Percentiles rank a stretch among this genome's conserved stretches.
Evolutionary conservation across 108 stramenopile genomes (phyloP).

Genomic region (Poteriospumella lacustris): DNA sequence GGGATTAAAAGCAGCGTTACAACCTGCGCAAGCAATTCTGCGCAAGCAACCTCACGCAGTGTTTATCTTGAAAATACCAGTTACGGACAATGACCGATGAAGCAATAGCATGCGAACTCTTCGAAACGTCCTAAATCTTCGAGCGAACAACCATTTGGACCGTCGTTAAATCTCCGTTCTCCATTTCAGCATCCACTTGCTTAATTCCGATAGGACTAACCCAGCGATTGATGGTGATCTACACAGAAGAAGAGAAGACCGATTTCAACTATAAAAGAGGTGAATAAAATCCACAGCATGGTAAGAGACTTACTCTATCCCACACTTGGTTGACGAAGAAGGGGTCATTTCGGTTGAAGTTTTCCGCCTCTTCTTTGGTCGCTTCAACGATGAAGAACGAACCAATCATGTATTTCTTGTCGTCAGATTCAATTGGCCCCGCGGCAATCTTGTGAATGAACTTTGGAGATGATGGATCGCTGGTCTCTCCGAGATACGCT

Average conservation of each 20-base stretch:
- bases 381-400: conserved; percentile 36
- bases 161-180: background rate
- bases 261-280: background rate
- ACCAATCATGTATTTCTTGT: conserved; percentile 41
- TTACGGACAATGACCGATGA: no score
- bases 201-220: conserved; percentile 17
- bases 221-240: background rate
- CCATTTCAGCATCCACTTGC: background rate
- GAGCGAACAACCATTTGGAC: background rate
- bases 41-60: no score
- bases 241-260: background rate
- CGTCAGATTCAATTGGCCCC: conserved; percentile 35
- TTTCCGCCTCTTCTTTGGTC: conserved; percentile 36
- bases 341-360: conserved; percentile 38
- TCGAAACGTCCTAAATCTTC: no score
- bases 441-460: conserved; percentile 43
- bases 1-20: no score
- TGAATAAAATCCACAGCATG: background rate
- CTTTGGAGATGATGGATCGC: conserved; percentile 23
- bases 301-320: background rate
- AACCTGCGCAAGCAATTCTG: no score
- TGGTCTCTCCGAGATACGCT: conserved; percentile 30
- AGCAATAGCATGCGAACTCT: no score
- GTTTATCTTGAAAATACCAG: no score
- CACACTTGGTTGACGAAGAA: conserved; percentile 21